Evolutionary conservation across 768 basidiomycete genomes (phyloP), one percentile per base, ranked within the genome.

Genomic region (Tulasnella sp.): DNA sequence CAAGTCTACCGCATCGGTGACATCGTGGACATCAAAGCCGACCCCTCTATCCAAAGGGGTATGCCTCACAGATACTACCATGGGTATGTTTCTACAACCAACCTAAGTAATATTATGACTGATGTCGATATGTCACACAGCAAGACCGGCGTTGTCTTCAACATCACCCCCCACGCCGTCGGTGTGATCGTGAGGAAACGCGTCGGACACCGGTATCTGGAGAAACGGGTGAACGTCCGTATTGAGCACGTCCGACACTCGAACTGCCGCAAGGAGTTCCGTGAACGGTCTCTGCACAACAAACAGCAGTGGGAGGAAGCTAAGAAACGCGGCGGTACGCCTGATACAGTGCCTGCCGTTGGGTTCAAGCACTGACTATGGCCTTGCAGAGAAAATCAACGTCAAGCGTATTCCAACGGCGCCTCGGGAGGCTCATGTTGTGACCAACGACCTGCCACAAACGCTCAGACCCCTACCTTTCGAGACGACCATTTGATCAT

Each of bases 61-160:
- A 96, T 98, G 91, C 93, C 93, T 71, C 94, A 97, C 79, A 97
- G 97, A 75, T 93, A 79, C 80, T 92, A 92, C 78, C 90, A 92
- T 66, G 90, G 88, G 91, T 92, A 62, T 65, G 89, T 81, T 36
- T 39, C 27, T n/a, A 6, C 29, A 6, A 43, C 21, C 15, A 17
- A 35, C 35, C 2, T 49, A 48, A 58, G n/a, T 29, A 61, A 23
- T 45, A 15, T 25, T 34, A 17, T 59, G 17, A 32, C 48, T 17
- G 45, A 11, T 2, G 2, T 39, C 58, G n/a, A n/a, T n/a, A n/a
- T 7, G 12, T 40, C 19, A 17, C 64, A 63, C 68, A 93, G 93
- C 66, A 92, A 93, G 65, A 99, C 96, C 61, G 96, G 96, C 55
- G 92, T 98, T 67, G 77, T 99, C 64, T 98, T 96, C 82, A 99